phyloP scores from a whole-genome alignment of 2,329 filamentous ascomycete genomes.

The Exophiala calicioides region DNA sequence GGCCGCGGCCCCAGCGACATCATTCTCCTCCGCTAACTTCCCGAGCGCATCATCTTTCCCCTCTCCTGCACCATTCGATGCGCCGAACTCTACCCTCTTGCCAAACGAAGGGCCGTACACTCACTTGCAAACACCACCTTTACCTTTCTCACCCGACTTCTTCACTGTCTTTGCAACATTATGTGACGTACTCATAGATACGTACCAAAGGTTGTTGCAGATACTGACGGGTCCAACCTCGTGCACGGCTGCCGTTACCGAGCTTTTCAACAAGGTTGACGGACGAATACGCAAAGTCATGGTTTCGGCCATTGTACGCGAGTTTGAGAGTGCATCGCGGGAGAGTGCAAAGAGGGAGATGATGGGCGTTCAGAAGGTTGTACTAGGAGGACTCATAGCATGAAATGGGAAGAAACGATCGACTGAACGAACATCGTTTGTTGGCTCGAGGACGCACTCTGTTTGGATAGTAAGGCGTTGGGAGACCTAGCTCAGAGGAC shows the following conservation, averaged over 20 bases:
- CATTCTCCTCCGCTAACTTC: conserved; percentile 40
- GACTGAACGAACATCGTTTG: no score
- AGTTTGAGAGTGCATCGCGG: conserved; percentile 88
- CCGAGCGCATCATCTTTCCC: conserved; percentile 46
- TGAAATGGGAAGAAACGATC: no score
- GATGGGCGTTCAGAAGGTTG: conserved; percentile 81
- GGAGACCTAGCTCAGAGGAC: no score
- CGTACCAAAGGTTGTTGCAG: conserved; percentile 75
- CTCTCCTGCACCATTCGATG: conserved; percentile 57
- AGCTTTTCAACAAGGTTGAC: conserved; percentile 89
- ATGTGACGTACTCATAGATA: conserved; percentile 92
- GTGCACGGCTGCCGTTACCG: conserved; percentile 70
- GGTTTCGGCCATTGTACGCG: conserved; percentile 79
- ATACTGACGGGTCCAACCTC: conserved; percentile 74
- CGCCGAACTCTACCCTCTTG: conserved; percentile 29
- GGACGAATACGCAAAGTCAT: conserved; percentile 83
- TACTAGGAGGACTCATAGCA: conserved; percentile 78
- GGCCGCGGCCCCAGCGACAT: conserved; percentile 32
- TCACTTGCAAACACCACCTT: conserved; percentile 81
- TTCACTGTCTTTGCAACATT: conserved; percentile 94
- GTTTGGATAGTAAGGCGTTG: conserved; percentile 22
- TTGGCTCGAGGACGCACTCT: conserved; percentile 10
- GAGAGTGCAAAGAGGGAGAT: conserved; percentile 77
- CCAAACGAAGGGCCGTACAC: conserved; percentile 57
- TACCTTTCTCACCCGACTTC: conserved; percentile 96